These are phyloP conservation scores for Zygotorulaspora sp. DNA, from an alignment of 805 yeast species.

Conservation along the genomic window DNA sequence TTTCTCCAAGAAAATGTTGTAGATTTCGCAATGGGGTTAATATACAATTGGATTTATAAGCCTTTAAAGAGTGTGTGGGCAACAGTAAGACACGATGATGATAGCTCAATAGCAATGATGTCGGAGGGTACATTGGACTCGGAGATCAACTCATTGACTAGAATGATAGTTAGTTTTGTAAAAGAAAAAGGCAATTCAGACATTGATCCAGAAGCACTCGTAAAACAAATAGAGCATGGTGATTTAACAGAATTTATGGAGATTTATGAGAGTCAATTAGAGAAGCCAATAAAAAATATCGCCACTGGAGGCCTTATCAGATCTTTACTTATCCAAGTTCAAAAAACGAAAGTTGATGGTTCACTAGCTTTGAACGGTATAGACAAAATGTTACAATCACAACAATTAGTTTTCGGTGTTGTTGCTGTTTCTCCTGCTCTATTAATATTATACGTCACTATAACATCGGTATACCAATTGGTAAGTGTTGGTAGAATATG, in stretches of 20 bases:
- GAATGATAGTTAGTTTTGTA: slow-evolving; percentile 71
- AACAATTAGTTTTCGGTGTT: slow-evolving; percentile 88
- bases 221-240: slow-evolving; percentile 57
- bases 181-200: slow-evolving; percentile 20
- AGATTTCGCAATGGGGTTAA: slow-evolving; percentile 63
- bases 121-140: slow-evolving; percentile 73
- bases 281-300: slow-evolving; percentile 60
- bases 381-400: slow-evolving; percentile 82
- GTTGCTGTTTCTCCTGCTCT: slow-evolving; percentile 84
- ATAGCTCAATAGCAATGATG: slow-evolving; percentile 66
- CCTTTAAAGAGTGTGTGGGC: slow-evolving; percentile 69
- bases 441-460: slow-evolving; percentile 49
- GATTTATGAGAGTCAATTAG: slow-evolving; percentile 72
- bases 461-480: slow-evolving; percentile 32
- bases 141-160: slow-evolving; percentile 72
- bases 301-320: slow-evolving; percentile 66
- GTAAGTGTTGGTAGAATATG: slow-evolving; percentile 26
- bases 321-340: slow-evolving; percentile 83
- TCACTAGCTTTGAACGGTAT: slow-evolving; percentile 86
- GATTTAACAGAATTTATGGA: slow-evolving; percentile 76
- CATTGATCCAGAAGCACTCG: slow-evolving; percentile 26
- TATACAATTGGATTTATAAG: slow-evolving; percentile 75
- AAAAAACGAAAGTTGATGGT: slow-evolving; percentile 93
- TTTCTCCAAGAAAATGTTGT: slow-evolving; percentile 58
- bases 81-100: slow-evolving; percentile 81